A percentile compares a stretch with the other conserved stretches of the same genome.
Evolutionary conservation across 352 stramenopile genomes (phyloP).

Genomic region (Phytophthora foliorum): DNA sequence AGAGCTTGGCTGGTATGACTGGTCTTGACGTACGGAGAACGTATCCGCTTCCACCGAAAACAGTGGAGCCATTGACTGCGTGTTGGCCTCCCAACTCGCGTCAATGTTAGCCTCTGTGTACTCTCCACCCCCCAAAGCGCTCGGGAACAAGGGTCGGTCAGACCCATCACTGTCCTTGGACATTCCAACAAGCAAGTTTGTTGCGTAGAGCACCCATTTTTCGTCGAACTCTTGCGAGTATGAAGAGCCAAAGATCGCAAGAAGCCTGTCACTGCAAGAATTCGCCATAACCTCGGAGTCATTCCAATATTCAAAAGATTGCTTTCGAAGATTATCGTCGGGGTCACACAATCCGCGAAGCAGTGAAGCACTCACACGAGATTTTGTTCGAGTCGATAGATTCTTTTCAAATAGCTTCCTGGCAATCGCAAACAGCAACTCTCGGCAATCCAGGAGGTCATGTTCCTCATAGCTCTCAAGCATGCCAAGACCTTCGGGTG

Average conservation of each 20-base stretch:
- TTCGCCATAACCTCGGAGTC: constrained; percentile 36
- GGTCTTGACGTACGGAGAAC: constrained; percentile 37
- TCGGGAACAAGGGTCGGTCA: constrained; percentile 57
- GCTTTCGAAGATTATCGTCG: constrained; percentile 50
- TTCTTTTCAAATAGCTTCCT: constrained; percentile 46
- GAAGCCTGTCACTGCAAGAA: constrained; percentile 51
- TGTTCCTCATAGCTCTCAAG: constrained; percentile 50
- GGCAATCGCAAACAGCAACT: constrained; percentile 55
- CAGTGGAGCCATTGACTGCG: constrained; percentile 74
- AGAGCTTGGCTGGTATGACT: constrained; percentile 2
- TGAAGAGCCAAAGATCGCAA: constrained; percentile 65
- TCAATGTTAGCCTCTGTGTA: constrained; percentile 73
- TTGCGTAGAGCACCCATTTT: constrained; percentile 75
- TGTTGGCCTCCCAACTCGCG: constrained; percentile 71
- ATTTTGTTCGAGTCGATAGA: constrained; percentile 20
- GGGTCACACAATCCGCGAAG: constrained; percentile 61
- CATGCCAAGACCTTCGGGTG: constrained; percentile 46
- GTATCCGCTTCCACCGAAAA: constrained; percentile 79
- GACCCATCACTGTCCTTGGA: constrained; percentile 36
- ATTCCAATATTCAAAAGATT: constrained; percentile 63
- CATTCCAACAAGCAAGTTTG: constrained; percentile 66
- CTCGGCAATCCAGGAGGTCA: constrained; percentile 45
- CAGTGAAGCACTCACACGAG: constrained; percentile 46
- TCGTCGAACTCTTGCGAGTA: constrained; percentile 58
- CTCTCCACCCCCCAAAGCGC: constrained; percentile 49